These are phyloP conservation scores for Aulographum hederae DNA, from an alignment of 2,329 filamentous ascomycete species.

Conservation along the genomic window DNA sequence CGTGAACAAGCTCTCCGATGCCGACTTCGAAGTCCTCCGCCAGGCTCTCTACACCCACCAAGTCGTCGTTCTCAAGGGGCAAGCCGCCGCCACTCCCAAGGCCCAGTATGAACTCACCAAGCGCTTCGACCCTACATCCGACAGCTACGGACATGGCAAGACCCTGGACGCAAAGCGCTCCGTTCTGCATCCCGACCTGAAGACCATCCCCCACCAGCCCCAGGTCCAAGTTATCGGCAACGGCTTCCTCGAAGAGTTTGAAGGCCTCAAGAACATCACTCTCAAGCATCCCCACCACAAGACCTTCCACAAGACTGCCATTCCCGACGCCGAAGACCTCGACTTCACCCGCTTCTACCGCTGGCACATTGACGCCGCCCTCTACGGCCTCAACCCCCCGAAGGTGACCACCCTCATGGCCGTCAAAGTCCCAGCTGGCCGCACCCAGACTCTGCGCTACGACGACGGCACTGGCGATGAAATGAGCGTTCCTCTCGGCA, in stretches of 20 bases:
- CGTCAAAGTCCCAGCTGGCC: slow-evolving; percentile 50
- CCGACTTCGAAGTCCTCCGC: slow-evolving; percentile 44
- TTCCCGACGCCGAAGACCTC: slow-evolving; percentile 43
- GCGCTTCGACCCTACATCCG: slow-evolving; percentile 46
- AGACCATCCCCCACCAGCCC: slow-evolving; percentile 63
- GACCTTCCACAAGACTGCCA: slow-evolving; percentile 50
- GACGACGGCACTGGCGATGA: slow-evolving; percentile 53
- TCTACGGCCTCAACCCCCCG: slow-evolving; percentile 59
- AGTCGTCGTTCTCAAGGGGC: slow-evolving; percentile 53
- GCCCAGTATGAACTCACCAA: slow-evolving; percentile 59
- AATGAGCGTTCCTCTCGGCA: slow-evolving; percentile 51
- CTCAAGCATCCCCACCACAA: slow-evolving; percentile 61
- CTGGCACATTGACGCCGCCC: slow-evolving; percentile 66
- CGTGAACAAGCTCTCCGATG: slow-evolving; percentile 23
- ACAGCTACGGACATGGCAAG: slow-evolving; percentile 58
- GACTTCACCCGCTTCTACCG: slow-evolving; percentile 47
- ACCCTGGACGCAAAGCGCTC: slow-evolving; percentile 46
- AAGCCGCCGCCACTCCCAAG: slow-evolving; percentile 43
- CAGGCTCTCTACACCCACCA: slow-evolving; percentile 49
- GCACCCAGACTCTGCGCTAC: slow-evolving; percentile 49
- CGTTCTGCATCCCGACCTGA: slow-evolving; percentile 61
- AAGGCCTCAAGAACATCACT: slow-evolving; percentile 48
- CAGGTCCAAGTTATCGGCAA: slow-evolving; percentile 71
- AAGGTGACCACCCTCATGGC: slow-evolving; percentile 56
- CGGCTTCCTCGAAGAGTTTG: slow-evolving; percentile 48